A percentile compares a stretch with the other conserved stretches of the same genome.
Evolutionary conservation across 305 asterid genomes (phyloP).

Genomic region (Fraxinus platypoda): DNA sequence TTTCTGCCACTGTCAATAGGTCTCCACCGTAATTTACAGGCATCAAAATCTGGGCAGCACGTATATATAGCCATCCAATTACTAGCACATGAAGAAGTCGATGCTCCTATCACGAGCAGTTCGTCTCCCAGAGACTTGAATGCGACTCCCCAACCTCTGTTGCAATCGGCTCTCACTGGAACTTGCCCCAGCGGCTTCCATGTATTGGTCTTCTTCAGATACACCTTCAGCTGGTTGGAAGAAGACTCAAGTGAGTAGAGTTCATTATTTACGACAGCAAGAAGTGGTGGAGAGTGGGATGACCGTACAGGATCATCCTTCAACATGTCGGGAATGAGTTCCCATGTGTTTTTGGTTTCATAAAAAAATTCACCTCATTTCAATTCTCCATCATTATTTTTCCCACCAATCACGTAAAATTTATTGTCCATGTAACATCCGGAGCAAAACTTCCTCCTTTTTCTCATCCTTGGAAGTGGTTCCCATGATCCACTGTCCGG

Average conservation of each 20-base stretch:
- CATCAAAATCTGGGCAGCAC: conserved; percentile 49
- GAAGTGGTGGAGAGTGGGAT: conserved; percentile 70
- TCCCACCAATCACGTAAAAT: conserved; percentile 74
- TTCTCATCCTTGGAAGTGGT: conserved; percentile 60
- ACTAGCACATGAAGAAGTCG: conserved; percentile 28
- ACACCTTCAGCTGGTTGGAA: conserved; percentile 62
- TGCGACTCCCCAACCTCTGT: conserved; percentile 79
- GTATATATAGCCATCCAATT: conserved; percentile 60
- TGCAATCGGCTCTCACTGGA: conserved; percentile 66
- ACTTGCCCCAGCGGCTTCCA: conserved; percentile 67
- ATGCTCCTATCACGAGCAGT: conserved; percentile 66
- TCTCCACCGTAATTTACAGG: conserved; percentile 45
- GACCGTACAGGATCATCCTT: conserved; percentile 58
- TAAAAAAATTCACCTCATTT: conserved; percentile 73
- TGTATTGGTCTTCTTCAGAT: conserved; percentile 52
- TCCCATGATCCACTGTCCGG: conserved; percentile 53
- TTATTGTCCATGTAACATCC: conserved; percentile 69
- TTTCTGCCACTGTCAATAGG: conserved; percentile 48
- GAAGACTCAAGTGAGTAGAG: conserved; percentile 68
- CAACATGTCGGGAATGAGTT: conserved; percentile 57
- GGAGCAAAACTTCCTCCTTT: conserved; percentile 47
- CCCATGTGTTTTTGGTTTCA: conserved; percentile 51
- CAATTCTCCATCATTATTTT: conserved; percentile 48
- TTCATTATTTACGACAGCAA: conserved; percentile 74
- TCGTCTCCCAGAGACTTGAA: conserved; percentile 71